These are phyloP conservation scores for Agaricus bisporus DNA, from an alignment of 768 basidiomycete genomes.

Conservation along the genomic window DNA sequence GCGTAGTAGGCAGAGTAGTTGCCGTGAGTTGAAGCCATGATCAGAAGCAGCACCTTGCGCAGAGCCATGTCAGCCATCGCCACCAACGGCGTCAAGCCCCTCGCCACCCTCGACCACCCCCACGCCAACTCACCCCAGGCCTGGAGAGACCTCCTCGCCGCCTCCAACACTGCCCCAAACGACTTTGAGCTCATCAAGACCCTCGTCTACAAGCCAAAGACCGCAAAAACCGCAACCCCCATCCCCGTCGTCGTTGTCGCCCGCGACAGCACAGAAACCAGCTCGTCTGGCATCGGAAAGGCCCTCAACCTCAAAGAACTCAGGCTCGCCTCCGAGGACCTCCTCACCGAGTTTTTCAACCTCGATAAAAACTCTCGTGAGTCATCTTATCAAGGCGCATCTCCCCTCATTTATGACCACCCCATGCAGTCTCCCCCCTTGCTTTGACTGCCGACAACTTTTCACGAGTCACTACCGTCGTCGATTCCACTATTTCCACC, in stretches of 20 bases:
- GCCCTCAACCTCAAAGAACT: slow-evolving; percentile 83
- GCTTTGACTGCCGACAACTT: slow-evolving; percentile 61
- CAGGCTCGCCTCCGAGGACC: slow-evolving; percentile 78
- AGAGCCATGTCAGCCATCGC: slow-evolving; percentile 31
- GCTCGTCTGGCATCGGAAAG: slow-evolving; percentile 71
- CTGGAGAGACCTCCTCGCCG: slow-evolving; percentile 71
- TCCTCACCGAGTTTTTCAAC: slow-evolving; percentile 78
- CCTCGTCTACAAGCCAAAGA: slow-evolving; percentile 94
- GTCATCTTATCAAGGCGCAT: slow-evolving; percentile 24
- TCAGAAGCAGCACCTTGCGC: slow-evolving; percentile 8
- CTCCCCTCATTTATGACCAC: neutral
- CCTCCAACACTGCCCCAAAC: slow-evolving; percentile 41
- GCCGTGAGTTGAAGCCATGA: slow-evolving; percentile 42
- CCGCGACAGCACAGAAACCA: slow-evolving; percentile 78
- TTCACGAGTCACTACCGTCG: slow-evolving; percentile 63
- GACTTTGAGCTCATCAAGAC: slow-evolving; percentile 77
- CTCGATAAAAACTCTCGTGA: slow-evolving; percentile 82
- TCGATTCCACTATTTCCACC: slow-evolving; percentile 75
- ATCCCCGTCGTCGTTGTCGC: slow-evolving; percentile 87
- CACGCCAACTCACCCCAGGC: slow-evolving; percentile 62
- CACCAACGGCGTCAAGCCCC: slow-evolving; percentile 49
- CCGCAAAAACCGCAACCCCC: slow-evolving; percentile 81
- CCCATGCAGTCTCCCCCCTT: slow-evolving; percentile 69
- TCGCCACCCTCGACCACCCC: slow-evolving; percentile 47
- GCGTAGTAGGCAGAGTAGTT: slow-evolving; percentile 79